Evolutionary conservation across 192 early-diverging fungal species (phyloP).

Genomic region (Entomortierella chlamydospora): DNA sequence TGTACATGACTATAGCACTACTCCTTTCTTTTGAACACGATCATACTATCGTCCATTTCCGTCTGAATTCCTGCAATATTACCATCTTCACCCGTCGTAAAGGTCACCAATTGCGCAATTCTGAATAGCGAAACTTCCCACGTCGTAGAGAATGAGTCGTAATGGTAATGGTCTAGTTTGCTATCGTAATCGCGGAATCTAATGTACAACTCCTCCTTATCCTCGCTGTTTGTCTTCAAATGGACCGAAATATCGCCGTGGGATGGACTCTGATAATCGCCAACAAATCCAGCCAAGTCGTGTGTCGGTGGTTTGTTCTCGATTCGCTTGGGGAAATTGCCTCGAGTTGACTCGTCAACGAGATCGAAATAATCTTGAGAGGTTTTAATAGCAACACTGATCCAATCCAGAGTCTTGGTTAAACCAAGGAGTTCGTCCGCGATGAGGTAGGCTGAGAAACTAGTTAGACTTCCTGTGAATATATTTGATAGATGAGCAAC

Average conservation of each 20-base stretch:
- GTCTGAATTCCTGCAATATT: neutral
- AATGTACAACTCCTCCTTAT: neutral
- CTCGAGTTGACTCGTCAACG: neutral
- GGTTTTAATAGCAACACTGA: neutral
- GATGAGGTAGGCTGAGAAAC: conserved; percentile 3
- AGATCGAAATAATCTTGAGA: neutral
- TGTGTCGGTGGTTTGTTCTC: conserved; percentile 18
- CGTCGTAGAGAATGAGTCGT: conserved; percentile 7
- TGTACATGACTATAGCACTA: no score
- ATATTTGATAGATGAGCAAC: conserved; percentile 23
- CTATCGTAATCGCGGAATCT: conserved; percentile 1
- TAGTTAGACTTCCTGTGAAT: neutral
- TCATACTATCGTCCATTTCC: neutral
- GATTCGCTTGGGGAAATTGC: conserved; percentile 15
- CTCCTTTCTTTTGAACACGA: no score
- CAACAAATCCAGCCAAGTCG: conserved; percentile 2
- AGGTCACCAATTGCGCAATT: neutral
- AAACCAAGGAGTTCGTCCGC: conserved; percentile 26
- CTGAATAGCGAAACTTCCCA: neutral
- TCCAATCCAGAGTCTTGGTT: conserved; percentile 24
- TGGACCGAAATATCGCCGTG: conserved; percentile 10
- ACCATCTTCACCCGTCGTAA: conserved; percentile 2
- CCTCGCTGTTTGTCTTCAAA: neutral
- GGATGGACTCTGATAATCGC: conserved; percentile 16
- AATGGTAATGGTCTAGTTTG: conserved; percentile 29